Base-by-base conservation (phyloP, 2,329 filamentous ascomycete species). In the Eutypa lata region DNA sequence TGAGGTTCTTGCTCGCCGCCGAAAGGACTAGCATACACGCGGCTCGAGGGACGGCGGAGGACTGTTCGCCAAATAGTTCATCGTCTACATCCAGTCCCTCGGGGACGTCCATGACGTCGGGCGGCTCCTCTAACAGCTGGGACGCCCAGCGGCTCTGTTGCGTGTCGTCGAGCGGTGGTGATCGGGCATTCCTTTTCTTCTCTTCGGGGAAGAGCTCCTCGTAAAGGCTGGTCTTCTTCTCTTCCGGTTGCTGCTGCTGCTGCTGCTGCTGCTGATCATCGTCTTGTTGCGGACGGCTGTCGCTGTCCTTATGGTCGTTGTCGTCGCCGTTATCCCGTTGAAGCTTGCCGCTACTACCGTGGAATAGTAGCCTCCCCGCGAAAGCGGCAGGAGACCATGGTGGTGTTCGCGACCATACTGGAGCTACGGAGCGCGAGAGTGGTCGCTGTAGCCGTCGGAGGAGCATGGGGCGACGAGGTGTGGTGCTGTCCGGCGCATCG, bases 1-100 rank as follows among this genome's bases (percentile, higher is more conserved):
- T 74, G 43, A 92, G 76, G 19, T 80, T 78, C 52, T 77, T 77
- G 61, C 81, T 83, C 7, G 82, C 78, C 38, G 82, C 79, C 19
- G 74, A 74, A 37, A 91, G 70, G 42, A 86, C 74, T 40, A 92
- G 74, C 61, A 78, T 75, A 54, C 52, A 47, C 43, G 60, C 49
- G 3, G 61, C 61, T 53, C 61, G 59, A 10, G 38, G 38, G 11
- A 42, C 42, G 22, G 42, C 11, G 42, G 42, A 7, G 21, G 47
- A 44, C 56, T 43, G 22, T 43, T 31, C 24, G 53, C 14, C n/a
- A 21, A 46, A 44, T 56, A 40, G 22, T 43, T 31, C 24, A 52
- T 13, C n/a, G 21, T 31, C n/a, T 42, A 48, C 48, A 47, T 42
- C 33, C 38, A 50, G 47, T 3, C 47, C 47, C 19, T 59, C 53